Base-by-base conservation (phyloP, 1,139 yeast species). In the Kodamaea derodonti region DNA sequence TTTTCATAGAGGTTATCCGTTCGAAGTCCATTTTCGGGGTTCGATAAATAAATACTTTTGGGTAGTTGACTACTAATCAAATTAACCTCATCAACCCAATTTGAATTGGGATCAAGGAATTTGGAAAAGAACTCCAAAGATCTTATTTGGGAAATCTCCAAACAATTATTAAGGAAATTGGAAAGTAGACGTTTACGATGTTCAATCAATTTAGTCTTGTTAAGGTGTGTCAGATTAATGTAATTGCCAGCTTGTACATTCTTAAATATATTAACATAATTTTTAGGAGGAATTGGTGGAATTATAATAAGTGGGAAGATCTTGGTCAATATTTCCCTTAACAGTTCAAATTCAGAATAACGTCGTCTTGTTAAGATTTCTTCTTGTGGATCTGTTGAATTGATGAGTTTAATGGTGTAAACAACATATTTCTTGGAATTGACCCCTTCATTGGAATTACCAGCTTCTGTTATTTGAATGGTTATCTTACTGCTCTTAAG, bases 231-330 rank as follows among this genome's bases (percentile, higher is more conserved):
- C 4, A 72, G 66, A 40, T 68, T 68, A 35, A 68, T 67, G 40
- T 68, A 69, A 8, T 34, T 25, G 11, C 35, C 24, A 4, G 45
- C 28, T 15, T 37, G 29, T 10, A 33, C 33, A 23, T 35, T 34
- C 39, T 65, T 66, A 34, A 69, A 52, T 30, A 62, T 48, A 6
- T 59, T 56, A 30, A 65, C 51, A 44, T 68, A 69, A 41, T 92
- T 95, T 58, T 92, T 92, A 44, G 90, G 96, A 0, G 98, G 98
- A 24, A 94, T 87, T 0, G 97, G 96, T 2, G 98, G 98, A 4
- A 92, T 76, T 4, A 92, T 72, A 11, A 80, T 60, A 30, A 94
- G 78, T 2, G 98, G 97, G 52, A 85, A 88, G 24, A 86, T 63
- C 51, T 79, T 79, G 5, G 80, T 67, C 17, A 92, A 68, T 3